Evolutionary conservation across 345 rosid species (phyloP).

Genomic region (Eutrema japonicum): DNA sequence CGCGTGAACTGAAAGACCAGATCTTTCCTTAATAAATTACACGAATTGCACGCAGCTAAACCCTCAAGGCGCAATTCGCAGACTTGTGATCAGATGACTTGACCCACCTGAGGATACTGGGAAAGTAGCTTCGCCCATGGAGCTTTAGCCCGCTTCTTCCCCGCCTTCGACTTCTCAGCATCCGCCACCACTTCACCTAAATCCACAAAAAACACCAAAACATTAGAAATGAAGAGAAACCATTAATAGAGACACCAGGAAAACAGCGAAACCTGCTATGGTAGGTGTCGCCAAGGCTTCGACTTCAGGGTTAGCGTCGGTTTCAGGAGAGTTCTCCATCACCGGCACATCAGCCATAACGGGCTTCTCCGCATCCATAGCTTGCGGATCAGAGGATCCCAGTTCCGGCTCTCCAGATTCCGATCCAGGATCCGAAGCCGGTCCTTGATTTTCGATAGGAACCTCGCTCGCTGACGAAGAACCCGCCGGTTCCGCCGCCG

Average conservation of each 20-base stretch:
- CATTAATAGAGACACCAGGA: conserved; percentile 9
- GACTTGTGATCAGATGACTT: conserved; percentile 22
- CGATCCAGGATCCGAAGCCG: conserved; percentile 58
- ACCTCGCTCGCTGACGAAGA: conserved; percentile 60
- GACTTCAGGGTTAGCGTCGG: conserved; percentile 50
- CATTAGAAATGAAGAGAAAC: conserved; percentile 1
- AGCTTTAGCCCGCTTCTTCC: conserved; percentile 49
- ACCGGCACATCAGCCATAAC: conserved; percentile 43
- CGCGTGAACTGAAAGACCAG: conserved; percentile 19
- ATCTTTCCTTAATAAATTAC: background rate
- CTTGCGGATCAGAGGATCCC: conserved; percentile 70
- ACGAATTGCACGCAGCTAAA: conserved; percentile 2
- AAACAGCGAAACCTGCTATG: conserved; percentile 55
- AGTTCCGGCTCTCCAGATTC: conserved; percentile 63
- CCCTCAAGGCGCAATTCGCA: conserved; percentile 1
- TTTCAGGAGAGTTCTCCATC: conserved; percentile 54
- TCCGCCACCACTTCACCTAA: conserved; percentile 52
- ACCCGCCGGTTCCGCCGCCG: conserved; percentile 54
- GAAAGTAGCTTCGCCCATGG: conserved; percentile 96
- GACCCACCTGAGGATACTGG: conserved; percentile 73
- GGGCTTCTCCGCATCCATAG: conserved; percentile 49
- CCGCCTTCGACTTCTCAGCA: conserved; percentile 38
- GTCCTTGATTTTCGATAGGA: conserved; percentile 47
- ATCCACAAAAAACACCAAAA: conserved; percentile 36
- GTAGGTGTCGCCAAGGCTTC: conserved; percentile 57